Conservation (phyloP, 768 basidiomycete species). For the Mycena rosella region DNA sequence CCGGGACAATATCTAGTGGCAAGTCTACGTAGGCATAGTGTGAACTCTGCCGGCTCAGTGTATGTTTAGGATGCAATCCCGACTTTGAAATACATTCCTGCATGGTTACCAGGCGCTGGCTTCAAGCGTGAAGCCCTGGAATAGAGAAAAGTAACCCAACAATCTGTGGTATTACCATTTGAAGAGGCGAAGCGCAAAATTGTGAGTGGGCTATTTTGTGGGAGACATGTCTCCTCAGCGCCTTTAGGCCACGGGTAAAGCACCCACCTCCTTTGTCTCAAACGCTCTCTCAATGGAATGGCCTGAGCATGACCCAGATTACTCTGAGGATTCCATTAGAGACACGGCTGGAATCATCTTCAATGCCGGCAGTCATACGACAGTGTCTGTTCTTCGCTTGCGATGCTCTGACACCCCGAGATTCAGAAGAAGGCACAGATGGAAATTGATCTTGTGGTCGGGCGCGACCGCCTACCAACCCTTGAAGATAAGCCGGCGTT, state of each 20-base stretch:
- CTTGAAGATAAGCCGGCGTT: constrained; percentile 47
- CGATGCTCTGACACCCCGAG: constrained; percentile 52
- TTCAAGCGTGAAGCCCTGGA: constrained; percentile 56
- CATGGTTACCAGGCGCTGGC: constrained; percentile 62
- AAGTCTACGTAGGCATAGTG: constrained; percentile 35
- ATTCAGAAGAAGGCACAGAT: constrained; percentile 51
- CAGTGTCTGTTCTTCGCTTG: constrained; percentile 7
- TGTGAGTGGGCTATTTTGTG: too few species aligned
- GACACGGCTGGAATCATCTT: constrained; percentile 20
- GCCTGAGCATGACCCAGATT: background rate
- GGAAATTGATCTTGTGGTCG: constrained; percentile 53
- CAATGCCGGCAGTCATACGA: constrained; percentile 10
- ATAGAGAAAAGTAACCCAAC: constrained; percentile 52
- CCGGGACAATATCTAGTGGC: constrained; percentile 49
- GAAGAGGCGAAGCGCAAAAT: constrained; percentile 46
- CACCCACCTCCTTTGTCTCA: constrained; percentile 1
- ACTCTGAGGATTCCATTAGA: background rate
- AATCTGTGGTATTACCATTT: constrained; percentile 55
- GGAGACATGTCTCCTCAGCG: background rate
- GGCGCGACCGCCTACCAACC: constrained; percentile 48
- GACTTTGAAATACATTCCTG: constrained; percentile 56
- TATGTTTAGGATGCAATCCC: background rate
- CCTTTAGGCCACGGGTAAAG: constrained; percentile 3
- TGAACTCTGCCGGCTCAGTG: background rate
- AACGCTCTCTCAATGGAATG: background rate